phyloP scores from a whole-genome alignment of 768 basidiomycete species.

The Podaxis sp. region DNA sequence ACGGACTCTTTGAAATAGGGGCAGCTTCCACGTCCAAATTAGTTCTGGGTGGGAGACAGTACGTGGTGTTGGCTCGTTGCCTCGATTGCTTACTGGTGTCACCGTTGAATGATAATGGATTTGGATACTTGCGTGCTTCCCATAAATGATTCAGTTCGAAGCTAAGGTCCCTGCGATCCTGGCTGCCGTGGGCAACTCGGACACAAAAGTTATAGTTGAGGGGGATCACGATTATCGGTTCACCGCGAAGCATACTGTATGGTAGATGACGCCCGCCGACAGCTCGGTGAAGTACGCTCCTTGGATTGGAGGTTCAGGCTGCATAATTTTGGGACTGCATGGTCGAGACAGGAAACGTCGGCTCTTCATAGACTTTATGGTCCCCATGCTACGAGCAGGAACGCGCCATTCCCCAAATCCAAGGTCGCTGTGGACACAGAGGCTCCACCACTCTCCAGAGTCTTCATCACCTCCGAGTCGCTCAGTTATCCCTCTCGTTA shows the following conservation, averaged over 20 bases:
- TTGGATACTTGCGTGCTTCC: no score
- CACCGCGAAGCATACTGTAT: slow-evolving; percentile 59
- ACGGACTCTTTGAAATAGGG: no score
- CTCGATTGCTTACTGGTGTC: no score
- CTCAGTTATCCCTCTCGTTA: slow-evolving; percentile 53
- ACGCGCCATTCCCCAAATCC: slow-evolving; percentile 40
- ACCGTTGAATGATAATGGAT: no score
- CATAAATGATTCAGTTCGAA: no score
- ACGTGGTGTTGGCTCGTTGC: no score
- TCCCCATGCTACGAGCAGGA: slow-evolving; percentile 24
- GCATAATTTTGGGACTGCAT: slow-evolving; percentile 45
- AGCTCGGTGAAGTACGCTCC: slow-evolving; percentile 69
- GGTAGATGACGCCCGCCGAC: slow-evolving; percentile 66
- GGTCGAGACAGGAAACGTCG: slow-evolving; percentile 46
- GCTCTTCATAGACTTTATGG: slow-evolving; percentile 47
- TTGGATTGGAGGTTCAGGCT: slow-evolving; percentile 70
- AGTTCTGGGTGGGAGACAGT: no score
- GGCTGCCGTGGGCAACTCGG: slow-evolving; percentile 21
- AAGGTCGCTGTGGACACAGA: slow-evolving; percentile 35
- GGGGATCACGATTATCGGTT: slow-evolving; percentile 61
- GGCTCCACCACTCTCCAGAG: slow-evolving; percentile 70
- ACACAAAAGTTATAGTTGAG: slow-evolving; percentile 17
- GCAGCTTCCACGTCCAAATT: no score
- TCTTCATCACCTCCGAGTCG: slow-evolving; percentile 57
- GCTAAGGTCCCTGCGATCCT: slow-evolving; percentile 74